Percentiles rank a stretch among this genome's conserved stretches.
Evolutionary conservation across 179 eudicot species (phyloP).

Genomic region (Beta corolliflora): DNA sequence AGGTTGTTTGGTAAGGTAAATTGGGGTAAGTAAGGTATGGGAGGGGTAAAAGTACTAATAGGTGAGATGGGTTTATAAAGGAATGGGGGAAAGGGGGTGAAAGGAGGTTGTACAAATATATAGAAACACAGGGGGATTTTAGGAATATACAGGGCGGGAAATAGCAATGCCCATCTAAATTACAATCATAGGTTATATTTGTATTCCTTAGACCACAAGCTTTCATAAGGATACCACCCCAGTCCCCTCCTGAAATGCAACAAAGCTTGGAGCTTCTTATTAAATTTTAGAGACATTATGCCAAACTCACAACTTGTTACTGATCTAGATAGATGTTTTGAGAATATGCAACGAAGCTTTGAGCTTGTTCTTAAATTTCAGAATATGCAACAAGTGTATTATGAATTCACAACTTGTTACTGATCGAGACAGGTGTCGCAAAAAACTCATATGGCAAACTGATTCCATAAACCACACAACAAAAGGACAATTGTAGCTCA

Average conservation of each 20-base stretch:
- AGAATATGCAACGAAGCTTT: background rate
- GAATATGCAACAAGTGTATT: background rate
- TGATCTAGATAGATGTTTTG: background rate
- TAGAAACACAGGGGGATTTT: too few species aligned
- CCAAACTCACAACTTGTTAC: background rate
- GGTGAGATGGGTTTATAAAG: too few species aligned
- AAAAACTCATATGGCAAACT: background rate
- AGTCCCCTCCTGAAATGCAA: too few species aligned
- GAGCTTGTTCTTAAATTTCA: background rate
- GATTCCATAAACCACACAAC: background rate
- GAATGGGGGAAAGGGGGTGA: too few species aligned
- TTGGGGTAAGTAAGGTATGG: too few species aligned
- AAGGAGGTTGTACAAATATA: too few species aligned
- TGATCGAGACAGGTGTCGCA: background rate
- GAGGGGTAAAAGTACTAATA: too few species aligned
- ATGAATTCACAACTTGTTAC: background rate
- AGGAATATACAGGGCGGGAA: too few species aligned
- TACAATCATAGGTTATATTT: too few species aligned
- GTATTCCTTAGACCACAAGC: background rate
- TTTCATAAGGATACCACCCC: background rate
- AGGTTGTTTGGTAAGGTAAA: too few species aligned
- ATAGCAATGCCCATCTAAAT: too few species aligned
- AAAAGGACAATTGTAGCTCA: background rate
- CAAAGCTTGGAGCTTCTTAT: background rate
- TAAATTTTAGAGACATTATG: background rate